phyloP scores from a whole-genome alignment of 2,329 filamentous ascomycete genomes.

The Pyrenochaeta sp. region DNA sequence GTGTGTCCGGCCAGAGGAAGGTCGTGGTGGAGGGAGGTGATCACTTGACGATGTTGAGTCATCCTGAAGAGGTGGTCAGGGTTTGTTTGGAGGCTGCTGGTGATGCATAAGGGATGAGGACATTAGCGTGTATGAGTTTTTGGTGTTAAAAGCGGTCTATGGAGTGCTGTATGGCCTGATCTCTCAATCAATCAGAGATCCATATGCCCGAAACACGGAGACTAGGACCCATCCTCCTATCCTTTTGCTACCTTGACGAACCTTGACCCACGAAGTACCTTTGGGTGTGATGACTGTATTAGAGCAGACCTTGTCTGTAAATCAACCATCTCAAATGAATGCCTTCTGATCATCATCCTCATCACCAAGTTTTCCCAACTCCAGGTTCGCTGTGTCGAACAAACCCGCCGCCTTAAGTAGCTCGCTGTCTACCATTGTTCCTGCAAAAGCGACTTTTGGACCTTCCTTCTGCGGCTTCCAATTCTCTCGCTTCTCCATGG shows the following conservation, averaged over 20 bases:
- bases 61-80: constrained; percentile 12
- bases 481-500: constrained; percentile 20
- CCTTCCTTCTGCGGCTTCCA: constrained; percentile 32
- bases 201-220: background rate
- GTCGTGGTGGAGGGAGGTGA: constrained; percentile 8
- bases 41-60: constrained; percentile 9
- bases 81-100: constrained; percentile 12
- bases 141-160: background rate
- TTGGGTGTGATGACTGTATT: background rate
- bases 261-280: background rate
- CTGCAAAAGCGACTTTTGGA: constrained; percentile 38
- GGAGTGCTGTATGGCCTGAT: background rate
- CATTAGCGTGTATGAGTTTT: background rate
- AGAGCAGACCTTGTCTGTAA: background rate
- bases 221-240: background rate
- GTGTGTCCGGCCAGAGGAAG: constrained; percentile 3
- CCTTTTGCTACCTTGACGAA: background rate
- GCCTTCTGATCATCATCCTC: constrained; percentile 11
- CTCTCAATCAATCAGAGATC: background rate
- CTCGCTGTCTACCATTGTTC: constrained; percentile 41
- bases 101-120: background rate
- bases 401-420: constrained; percentile 41
- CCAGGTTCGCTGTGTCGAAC: constrained; percentile 27
- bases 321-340: constrained; percentile 2
- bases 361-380: constrained; percentile 20